Evolutionary conservation across 768 basidiomycete species (phyloP), one percentile per base, ranked within the genome.

Genomic region (Stropharia rugosoannulata): DNA sequence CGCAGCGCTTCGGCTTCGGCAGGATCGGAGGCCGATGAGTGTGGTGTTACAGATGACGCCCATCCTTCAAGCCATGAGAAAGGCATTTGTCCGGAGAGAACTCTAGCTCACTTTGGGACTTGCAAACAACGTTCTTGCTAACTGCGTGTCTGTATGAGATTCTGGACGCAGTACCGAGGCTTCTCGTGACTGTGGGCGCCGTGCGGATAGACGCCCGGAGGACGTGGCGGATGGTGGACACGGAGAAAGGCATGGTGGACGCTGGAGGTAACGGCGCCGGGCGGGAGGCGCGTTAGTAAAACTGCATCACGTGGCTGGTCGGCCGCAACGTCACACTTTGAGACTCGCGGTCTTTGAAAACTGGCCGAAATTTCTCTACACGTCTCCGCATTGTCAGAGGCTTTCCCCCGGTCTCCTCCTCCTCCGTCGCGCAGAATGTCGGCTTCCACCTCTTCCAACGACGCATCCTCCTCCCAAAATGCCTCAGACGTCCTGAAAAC

Each of bases 1-100:
- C 80, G 79, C 69, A 89, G 73, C 3, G 91, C 90, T 70, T 93
- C 91, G 19, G 76, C 74, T 62, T 93, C 90, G 55, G 89, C 90
- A 29, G 92, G 92, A 72, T 94, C 91, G 19, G 83, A 81, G 36
- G 89, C 79, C 18, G 86, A 85, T n/a, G 90, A 93, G 63, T 92
- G 88, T 6, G 86, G 82, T 10, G 89, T 90, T 9, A 84, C 85
- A 35, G 90, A 89, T 32, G 89, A 86, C 19, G 91, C 91, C 82
- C 84, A 90, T 60, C 90, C 91, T 90, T 50, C 15, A 51, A 55
- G 22, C 50, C 22, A 37, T 40, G 40, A 57, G 40, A 57, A 41
- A 46, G 32, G n/a, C 41, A 51, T 41, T 39, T 51, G 22, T 22
- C 22, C 22, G 22, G 22, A 22, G 22, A 22, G 22, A 22, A 22